Base-by-base conservation (phyloP, 305 asterid genomes). In the Solanum hybrid region DNA sequence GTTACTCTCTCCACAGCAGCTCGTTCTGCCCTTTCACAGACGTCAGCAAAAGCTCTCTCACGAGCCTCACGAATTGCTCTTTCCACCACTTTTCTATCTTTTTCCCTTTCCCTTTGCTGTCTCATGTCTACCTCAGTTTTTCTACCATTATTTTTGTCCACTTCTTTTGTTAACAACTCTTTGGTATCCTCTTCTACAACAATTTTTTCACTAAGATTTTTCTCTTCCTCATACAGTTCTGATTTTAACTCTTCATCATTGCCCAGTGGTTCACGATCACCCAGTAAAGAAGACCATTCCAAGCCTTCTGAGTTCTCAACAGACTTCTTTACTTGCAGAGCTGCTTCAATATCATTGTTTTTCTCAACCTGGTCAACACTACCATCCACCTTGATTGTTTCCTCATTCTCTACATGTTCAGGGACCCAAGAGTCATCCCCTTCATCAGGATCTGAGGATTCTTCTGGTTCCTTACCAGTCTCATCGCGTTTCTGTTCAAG, bases 21-120 rank as follows among this genome's bases (percentile, higher is more conserved):
- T 90, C 98, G 93, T 91, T 95, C 98, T 73, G 98, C 98, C 93
- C 96, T 91, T 93, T 96, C 99, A 60, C 96, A 94, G 85, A 99
- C 98, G 90, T 97, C 99, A 84, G 96, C 96, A 92, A 95, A 96
- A 88, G 99, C 99, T 91, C 99, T 95, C 94, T 95, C 99, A 81
- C 99, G 98, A 92, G 95, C 99, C 93, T 97, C 99, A 7, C 97
- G 96, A 34, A 95, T 95, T 24, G 95, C 99, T 92, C 99, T 93
- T 91, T 97, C 99, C 45, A 94, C 99, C 82, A 93, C 99, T 82
- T 93, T 91, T 94, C 96, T 95, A 84, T 96, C 95, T 73, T 94
- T 96, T 90, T 97, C 98, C 60, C 95, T 90, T 90, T 95, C 97
- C 90, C 98, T 95, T 87, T 97, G 95, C 92, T 97, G 96, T 92